Percentiles rank a stretch among this genome's conserved stretches.
These are phyloP conservation scores for Arthrobotrys sinensis DNA, from an alignment of 2,329 filamentous ascomycete species.

Conservation along the genomic window DNA sequence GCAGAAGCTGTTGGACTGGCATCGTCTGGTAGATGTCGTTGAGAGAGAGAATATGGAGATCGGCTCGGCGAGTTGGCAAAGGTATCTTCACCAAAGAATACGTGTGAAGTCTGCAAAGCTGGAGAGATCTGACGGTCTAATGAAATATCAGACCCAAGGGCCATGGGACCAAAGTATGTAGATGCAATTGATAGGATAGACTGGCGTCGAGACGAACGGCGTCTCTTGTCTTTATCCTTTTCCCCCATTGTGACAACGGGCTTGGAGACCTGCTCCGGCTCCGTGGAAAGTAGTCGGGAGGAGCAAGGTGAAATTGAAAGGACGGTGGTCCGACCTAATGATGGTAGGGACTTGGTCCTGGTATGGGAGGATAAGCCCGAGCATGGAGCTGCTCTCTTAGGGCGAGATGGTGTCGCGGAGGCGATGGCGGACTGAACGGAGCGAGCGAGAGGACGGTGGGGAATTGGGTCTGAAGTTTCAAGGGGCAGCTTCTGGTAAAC, in stretches of 20 bases:
- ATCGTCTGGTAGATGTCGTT: background rate
- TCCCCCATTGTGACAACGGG: slow-evolving; percentile 16
- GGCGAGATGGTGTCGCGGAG: background rate
- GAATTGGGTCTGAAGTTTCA: background rate
- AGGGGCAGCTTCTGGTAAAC: background rate
- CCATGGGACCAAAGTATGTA: slow-evolving; percentile 38
- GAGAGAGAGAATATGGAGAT: slow-evolving; percentile 25
- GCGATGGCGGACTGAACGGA: background rate
- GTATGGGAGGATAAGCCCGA: slow-evolving; percentile 5
- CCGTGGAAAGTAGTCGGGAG: background rate
- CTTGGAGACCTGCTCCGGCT: background rate
- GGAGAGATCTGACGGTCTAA: slow-evolving; percentile 48
- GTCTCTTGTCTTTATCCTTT: slow-evolving; percentile 10
- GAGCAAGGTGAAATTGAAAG: background rate
- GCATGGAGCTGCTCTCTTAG: slow-evolving; percentile 6
- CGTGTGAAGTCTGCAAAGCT: slow-evolving; percentile 42
- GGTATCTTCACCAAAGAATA: slow-evolving; percentile 29
- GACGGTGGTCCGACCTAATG: background rate
- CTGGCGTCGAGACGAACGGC: slow-evolving; percentile 37
- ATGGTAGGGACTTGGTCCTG: background rate
- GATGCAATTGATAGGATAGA: slow-evolving; percentile 48
- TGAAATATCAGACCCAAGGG: slow-evolving; percentile 35
- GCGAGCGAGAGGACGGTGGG: background rate
- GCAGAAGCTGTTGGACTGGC: slow-evolving; percentile 13
- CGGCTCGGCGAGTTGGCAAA: slow-evolving; percentile 1